phyloP scores from a whole-genome alignment of 1,284 basidiomycete species.

The Trichosporon coremiiforme region DNA sequence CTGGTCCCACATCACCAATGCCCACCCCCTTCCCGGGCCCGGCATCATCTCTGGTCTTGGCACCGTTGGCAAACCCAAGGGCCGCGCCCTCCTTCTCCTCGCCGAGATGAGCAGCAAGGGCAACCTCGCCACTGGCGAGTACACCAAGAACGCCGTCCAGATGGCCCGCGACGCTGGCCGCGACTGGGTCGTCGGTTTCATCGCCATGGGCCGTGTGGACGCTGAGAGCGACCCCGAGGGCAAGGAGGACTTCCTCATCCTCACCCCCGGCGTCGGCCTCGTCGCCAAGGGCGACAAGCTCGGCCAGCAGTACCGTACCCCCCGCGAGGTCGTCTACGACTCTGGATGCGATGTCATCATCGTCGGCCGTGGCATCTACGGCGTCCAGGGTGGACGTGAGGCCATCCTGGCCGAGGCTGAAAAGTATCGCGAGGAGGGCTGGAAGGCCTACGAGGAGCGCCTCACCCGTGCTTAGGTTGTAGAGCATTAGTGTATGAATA shows the following conservation, averaged over 20 bases:
- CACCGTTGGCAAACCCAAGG: slow-evolving; percentile 78
- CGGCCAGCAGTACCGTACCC: slow-evolving; percentile 97
- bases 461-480: slow-evolving; percentile 32
- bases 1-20: slow-evolving; percentile 98
- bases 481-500: slow-evolving; percentile 9
- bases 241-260: slow-evolving; percentile 79
- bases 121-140: slow-evolving; percentile 77
- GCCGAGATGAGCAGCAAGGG: slow-evolving; percentile 97
- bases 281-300: slow-evolving; percentile 79
- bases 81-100: slow-evolving; percentile 84
- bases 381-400: slow-evolving; percentile 63
- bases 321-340: slow-evolving; percentile 76
- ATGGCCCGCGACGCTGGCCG: slow-evolving; percentile 74
- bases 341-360: slow-evolving; percentile 97
- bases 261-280: slow-evolving; percentile 91
- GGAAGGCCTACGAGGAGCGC: slow-evolving; percentile 79
- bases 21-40: slow-evolving; percentile 91
- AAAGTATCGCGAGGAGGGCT: slow-evolving; percentile 82
- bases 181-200: slow-evolving; percentile 94
- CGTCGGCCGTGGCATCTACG: slow-evolving; percentile 94
- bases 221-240: slow-evolving; percentile 55
- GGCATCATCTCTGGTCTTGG: slow-evolving; percentile 87
- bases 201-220: slow-evolving; percentile 84
- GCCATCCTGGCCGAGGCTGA: slow-evolving; percentile 72
- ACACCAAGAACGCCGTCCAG: slow-evolving; percentile 80